Base-by-base conservation (phyloP, 345 rosid species). In the Diplotaxis tenuifolia region DNA sequence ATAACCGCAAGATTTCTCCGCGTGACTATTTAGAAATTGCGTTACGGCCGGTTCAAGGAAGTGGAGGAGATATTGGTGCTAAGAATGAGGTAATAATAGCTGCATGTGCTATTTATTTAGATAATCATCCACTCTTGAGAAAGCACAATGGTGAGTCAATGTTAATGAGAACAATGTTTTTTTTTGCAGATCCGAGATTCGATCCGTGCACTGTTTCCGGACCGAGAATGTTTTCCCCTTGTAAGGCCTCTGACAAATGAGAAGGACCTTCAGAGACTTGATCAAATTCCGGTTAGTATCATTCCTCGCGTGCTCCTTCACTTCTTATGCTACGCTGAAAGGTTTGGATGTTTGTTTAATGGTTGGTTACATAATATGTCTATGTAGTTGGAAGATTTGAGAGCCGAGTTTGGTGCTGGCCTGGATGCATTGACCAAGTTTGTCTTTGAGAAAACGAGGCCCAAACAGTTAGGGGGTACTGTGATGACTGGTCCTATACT, bases 1-100 rank as follows among this genome's bases (percentile, higher is more conserved):
- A 96, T 58, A 83, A 89, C 76, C 80, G 75, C 58, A 96, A 78
- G 83, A 96, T 96, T 76, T 86, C 90, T 9, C 98, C 98, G 9
- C 91, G 98, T 57, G 99, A 96, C 83, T 96, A 96, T 83, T 71
- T 96, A 38, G 99, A 96, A 82, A 82, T 89, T 82, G 99, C 98
- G 34, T 72, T 92, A 78, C 84, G 86, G 81, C 87, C 97, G n/a
- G 91, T 89, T 84, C 86, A 88, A 79, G 98, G 95, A 12, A 67
- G 78, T 71, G 93, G 90, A 78, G 88, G 71, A 74, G 98, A 90
- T 83, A 86, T 96, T 70, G 89, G 81, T 82, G 78, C 97, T 22
- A 92, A 92, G 84, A 96, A 92, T 65, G 98, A 92, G 99, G 99
- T 96, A 84, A 74, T 96, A 84, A 74, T 52, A 7, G 34, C 18